phyloP scores from a whole-genome alignment of 257 asterid species.

The Agastache rugosa region DNA sequence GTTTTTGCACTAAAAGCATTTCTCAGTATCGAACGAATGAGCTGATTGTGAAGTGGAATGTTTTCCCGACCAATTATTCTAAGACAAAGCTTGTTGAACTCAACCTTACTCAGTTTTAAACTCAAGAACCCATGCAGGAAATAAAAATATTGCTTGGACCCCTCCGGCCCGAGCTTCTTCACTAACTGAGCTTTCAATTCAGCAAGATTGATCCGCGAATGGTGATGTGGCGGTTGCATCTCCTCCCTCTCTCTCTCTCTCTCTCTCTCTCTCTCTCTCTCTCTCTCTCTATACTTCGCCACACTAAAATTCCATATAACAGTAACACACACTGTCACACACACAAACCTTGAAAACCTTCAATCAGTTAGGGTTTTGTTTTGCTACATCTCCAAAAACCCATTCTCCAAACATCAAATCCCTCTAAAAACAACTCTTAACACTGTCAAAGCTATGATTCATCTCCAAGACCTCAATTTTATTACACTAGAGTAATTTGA shows the following conservation, averaged over 20 bases:
- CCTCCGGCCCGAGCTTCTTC: slow-evolving; percentile 69
- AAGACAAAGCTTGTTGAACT: slow-evolving; percentile 69
- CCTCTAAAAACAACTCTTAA: slow-evolving; percentile 37
- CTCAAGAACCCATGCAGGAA: slow-evolving; percentile 65
- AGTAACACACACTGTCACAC: slow-evolving; percentile 38
- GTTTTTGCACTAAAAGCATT: slow-evolving; percentile 63
- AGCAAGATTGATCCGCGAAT: slow-evolving; percentile 67
- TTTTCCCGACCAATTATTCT: slow-evolving; percentile 66
- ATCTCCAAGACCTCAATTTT: slow-evolving; percentile 41
- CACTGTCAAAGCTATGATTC: slow-evolving; percentile 44
- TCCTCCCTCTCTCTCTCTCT: slow-evolving; percentile 37
- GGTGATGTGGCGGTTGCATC: slow-evolving; percentile 69
- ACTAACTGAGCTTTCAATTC: slow-evolving; percentile 70
- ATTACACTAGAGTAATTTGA: slow-evolving; percentile 26
- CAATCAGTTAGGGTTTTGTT: slow-evolving; percentile 54
- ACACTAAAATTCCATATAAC: slow-evolving; percentile 47
- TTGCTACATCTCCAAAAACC: slow-evolving; percentile 46
- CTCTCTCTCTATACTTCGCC: slow-evolving; percentile 33
- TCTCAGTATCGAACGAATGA: slow-evolving; percentile 61
- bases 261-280: slow-evolving; percentile 36
- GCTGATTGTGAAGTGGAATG: slow-evolving; percentile 69
- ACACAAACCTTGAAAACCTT: slow-evolving; percentile 43
- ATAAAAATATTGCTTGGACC: slow-evolving; percentile 67
- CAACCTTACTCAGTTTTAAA: slow-evolving; percentile 62
- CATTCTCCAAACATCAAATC: slow-evolving; percentile 41